These are phyloP conservation scores for Cladosporium sp. DNA, from an alignment of 2,329 filamentous ascomycete genomes.

Conservation along the genomic window DNA sequence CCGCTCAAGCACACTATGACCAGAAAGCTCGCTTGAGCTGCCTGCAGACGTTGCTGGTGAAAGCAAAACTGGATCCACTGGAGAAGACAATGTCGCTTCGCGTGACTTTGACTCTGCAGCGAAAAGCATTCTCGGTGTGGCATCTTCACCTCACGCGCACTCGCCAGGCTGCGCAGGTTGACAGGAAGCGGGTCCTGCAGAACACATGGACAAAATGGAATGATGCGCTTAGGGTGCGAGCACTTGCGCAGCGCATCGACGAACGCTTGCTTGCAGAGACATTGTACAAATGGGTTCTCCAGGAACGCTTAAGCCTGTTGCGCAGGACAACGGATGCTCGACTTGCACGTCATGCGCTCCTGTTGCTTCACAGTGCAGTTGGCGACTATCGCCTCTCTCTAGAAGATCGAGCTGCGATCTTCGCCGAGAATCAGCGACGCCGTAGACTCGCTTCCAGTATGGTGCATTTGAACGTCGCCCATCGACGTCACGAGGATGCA, in stretches of 20 bases:
- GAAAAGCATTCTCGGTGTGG: conserved; percentile 49
- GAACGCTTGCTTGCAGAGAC: conserved; percentile 52
- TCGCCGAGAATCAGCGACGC: conserved; percentile 24
- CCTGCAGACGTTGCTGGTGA: conserved; percentile 28
- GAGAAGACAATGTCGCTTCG: conserved; percentile 40
- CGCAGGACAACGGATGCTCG: conserved; percentile 31
- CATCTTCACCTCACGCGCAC: conserved; percentile 34
- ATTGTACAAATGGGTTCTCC: conserved; percentile 60
- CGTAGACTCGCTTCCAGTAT: conserved; percentile 26
- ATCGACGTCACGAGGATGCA: conserved; percentile 30
- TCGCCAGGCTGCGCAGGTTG: conserved; percentile 44
- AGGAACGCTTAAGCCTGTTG: conserved; percentile 40
- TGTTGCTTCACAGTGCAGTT: conserved; percentile 10
- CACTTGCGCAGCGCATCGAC: conserved; percentile 50
- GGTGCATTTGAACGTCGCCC: conserved; percentile 24
- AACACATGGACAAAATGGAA: conserved; percentile 62
- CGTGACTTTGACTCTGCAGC: conserved; percentile 43
- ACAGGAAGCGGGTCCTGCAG: conserved; percentile 50
- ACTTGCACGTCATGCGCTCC: conserved; percentile 17
- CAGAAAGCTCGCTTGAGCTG: not conserved
- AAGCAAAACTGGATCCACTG: conserved; percentile 40
- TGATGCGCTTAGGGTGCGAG: conserved; percentile 53
- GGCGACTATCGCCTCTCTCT: conserved; percentile 16
- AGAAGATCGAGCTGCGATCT: conserved; percentile 15
- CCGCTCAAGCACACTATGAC: conserved; percentile 1